Evolutionary conservation across 495 filamentous ascomycete genomes (phyloP), one percentile per base, ranked within the genome.

Genomic region (Astrothelium macrocarpum): DNA sequence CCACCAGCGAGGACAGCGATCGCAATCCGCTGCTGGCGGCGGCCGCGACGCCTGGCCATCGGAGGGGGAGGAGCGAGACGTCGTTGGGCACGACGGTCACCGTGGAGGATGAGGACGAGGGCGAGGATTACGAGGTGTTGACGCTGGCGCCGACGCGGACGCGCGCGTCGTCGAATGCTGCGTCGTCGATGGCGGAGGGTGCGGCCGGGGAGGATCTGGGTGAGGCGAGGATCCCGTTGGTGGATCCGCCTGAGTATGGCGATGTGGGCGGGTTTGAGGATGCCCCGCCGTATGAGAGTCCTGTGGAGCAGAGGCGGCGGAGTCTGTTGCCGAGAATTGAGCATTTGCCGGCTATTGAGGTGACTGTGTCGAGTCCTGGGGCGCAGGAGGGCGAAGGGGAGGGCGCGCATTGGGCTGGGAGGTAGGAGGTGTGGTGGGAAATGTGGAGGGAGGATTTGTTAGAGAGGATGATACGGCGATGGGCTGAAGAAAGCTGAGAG

Each of bases 1-100:
- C 90, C 20, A 87, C 86, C 67, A 93, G 89, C 58, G 79, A 79
- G 26, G 90, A 93, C 65, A 90, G 87, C 42, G 89, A 96, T 70
- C 77, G 84, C 16, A 76, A 84, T 16, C 90, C 90, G 1, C 79
- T 96, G 2, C 78, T 96, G 3, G 84, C 83, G 25, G 84, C 88
- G 64, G 84, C 88, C 10, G 85, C 85, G 2, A 82, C n/a, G 80
- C 65, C 86, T 89, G 66, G 34, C 5, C 85, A 2, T 78, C 69
- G 29, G 63, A 65, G 25, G 64, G 10, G 70, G 65, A 29, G 69
- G 72, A 20, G 32, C 25, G 16, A 65, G 1, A 70, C 12, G 61
- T 71, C 42, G 29, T 69, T 28, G 66, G 70, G 49, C 58, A 67
- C 34, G 64, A 63, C 16, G 63, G 62, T 32, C 39, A 45, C 43